These are phyloP conservation scores for Termitomyces sp. DNA, from an alignment of 768 basidiomycete species.

Conservation along the genomic window DNA sequence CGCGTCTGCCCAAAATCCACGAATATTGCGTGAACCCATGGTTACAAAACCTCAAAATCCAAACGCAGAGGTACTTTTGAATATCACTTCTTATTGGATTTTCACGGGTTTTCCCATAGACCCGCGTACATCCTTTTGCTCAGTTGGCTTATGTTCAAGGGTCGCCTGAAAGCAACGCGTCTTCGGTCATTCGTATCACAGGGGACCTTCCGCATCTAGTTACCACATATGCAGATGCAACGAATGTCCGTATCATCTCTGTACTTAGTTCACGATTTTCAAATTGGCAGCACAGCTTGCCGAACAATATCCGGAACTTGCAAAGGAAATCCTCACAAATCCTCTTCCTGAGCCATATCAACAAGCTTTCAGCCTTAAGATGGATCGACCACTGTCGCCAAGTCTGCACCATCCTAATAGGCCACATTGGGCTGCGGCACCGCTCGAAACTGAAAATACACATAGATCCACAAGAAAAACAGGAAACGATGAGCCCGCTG, in stretches of 20 bases:
- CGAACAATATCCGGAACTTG: slow-evolving; percentile 25
- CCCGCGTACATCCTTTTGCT: not conserved
- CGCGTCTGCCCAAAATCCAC: not conserved
- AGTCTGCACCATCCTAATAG: slow-evolving; percentile 8
- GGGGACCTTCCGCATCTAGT: not conserved
- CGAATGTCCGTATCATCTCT: not conserved
- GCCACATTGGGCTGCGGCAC: slow-evolving; percentile 13
- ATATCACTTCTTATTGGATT: not conserved
- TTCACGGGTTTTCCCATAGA: not conserved
- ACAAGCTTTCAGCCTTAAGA: not conserved
- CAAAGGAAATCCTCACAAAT: slow-evolving; percentile 23
- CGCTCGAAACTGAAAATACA: not conserved
- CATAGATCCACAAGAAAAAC: not conserved
- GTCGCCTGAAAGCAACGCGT: not conserved
- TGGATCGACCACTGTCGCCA: not conserved
- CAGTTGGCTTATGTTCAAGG: not conserved
- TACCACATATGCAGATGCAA: not conserved
- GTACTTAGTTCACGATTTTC: not conserved
- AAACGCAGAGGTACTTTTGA: not conserved
- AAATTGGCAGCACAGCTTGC: slow-evolving; percentile 22
- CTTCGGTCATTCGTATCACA: not conserved
- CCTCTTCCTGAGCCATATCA: slow-evolving; percentile 18
- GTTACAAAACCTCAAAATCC: too few relatives aligned
- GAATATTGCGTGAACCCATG: not conserved
- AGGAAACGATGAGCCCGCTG: not conserved